Base-by-base conservation (phyloP, 2,329 filamentous ascomycete genomes). In the Cercospora nicotianae region DNA sequence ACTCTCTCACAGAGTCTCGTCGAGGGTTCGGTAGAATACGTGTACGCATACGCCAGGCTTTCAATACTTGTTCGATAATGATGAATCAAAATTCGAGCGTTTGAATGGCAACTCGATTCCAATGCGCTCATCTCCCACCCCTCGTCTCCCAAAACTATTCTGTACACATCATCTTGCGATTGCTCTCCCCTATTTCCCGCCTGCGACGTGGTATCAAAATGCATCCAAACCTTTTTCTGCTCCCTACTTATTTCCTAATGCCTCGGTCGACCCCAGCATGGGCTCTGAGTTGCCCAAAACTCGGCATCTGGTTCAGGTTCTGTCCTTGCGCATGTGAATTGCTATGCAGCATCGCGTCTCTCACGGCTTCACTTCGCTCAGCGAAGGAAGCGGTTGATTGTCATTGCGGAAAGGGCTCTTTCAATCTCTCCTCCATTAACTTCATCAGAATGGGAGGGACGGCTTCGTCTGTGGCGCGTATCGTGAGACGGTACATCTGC, bases 401-500 rank as follows among this genome's bases (percentile, higher is more conserved):
- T 68, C 59, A 68, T 55, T 60, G 51, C 26, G 75, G 74, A 39
- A 70, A 77, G 5, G 76, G 74, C 68, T 85, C 83, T 7, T 90
- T 85, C 59, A 98, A 84, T 69, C 91, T 87, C 71, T 94, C 91
- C 77, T 96, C 91, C 93, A 99, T 96, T 67, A 91, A 82, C 79
- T 92, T 94, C 75, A 95, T 83, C 66, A 99, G 79, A 20, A 94
- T 85, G 1, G 87, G 86, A 7, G 95, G 93, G 0, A 99, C 92
- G 33, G 85, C 87, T 77, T 98, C 95, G 76, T 98, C 94, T 1
- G 95, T 99, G 5, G 94, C 95, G 70, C 95, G 88, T 74, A 99
- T 90, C 0, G 95, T 99, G 69, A 98, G 85, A 63, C 95, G 94
- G 75, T 96, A 91, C 93, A 97, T 97, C 95, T 97, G 73, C 7